Percentiles rank a stretch among this genome's conserved stretches.
These are phyloP conservation scores for Pulicaria dysenterica DNA, from an alignment of 129 eudicot species.

Conservation along the genomic window DNA sequence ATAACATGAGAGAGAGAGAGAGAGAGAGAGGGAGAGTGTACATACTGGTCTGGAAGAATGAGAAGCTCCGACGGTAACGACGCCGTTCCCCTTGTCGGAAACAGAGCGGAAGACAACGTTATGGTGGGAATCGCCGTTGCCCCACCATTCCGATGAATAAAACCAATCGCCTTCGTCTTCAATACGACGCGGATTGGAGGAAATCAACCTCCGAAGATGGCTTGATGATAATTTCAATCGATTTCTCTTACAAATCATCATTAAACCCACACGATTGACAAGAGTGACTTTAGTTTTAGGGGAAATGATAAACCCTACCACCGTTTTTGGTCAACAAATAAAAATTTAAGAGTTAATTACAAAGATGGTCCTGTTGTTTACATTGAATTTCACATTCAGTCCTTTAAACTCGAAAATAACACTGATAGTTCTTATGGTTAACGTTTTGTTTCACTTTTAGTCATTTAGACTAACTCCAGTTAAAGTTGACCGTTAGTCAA, in stretches of 20 bases:
- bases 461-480: no score
- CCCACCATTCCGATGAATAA: conserved; percentile 96
- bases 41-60: conserved; percentile 83
- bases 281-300: neutral
- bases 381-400: no score
- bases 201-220: conserved; percentile 40
- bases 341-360: no score
- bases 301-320: conserved; percentile 31
- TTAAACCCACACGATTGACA: neutral
- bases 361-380: no score
- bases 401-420: no score
- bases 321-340: no score
- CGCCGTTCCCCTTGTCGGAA: conserved; percentile 81
- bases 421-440: no score
- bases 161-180: conserved; percentile 90
- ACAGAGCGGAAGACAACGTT: conserved; percentile 57
- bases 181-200: conserved; percentile 41
- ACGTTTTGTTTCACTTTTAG: no score
- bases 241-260: conserved; percentile 31
- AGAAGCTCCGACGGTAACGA: conserved; percentile 75
- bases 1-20: conserved; percentile 15
- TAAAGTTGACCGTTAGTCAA: no score
- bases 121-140: conserved; percentile 32
- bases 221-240: conserved; percentile 27
- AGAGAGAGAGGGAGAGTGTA: conserved; percentile 26